Percentiles rank a stretch among this genome's conserved stretches.
Conservation (phyloP, 805 yeast species). For the Candida ponderosae region DNA sequence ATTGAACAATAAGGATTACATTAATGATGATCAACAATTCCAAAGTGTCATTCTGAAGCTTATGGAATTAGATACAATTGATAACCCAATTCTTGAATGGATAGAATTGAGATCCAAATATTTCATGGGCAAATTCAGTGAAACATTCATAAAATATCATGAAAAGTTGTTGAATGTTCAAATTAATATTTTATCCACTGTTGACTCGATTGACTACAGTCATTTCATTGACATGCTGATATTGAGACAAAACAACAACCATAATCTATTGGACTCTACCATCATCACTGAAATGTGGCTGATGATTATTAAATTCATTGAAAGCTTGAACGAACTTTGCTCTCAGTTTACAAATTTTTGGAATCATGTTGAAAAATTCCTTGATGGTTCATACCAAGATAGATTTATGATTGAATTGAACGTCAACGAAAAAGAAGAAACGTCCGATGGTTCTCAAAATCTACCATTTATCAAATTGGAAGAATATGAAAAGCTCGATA, state of each 20-base stretch:
- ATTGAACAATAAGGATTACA: conserved; percentile 20
- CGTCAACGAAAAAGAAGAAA: conserved; percentile 23
- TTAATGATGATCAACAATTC: conserved; percentile 22
- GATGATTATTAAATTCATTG: conserved; percentile 32
- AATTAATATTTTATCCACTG: conserved; percentile 30
- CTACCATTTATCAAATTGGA: conserved; percentile 32
- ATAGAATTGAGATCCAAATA: conserved; percentile 39
- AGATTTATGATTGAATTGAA: conserved; percentile 31
- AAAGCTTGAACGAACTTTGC: conserved; percentile 30
- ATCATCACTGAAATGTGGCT: conserved; percentile 55
- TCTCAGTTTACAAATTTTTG: conserved; percentile 42
- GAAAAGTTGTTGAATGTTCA: conserved; percentile 32
- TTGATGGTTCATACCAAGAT: conserved; percentile 38
- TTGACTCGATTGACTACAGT: conserved; percentile 25
- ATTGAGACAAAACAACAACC: conserved; percentile 4
- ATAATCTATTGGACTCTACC: conserved; percentile 40
- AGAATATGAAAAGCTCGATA: conserved; percentile 31
- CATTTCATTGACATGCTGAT: conserved; percentile 15
- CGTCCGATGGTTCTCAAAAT: conserved; percentile 23
- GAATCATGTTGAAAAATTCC: conserved; percentile 45
- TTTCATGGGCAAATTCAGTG: conserved; percentile 30
- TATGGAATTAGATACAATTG: conserved; percentile 53
- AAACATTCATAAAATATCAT: conserved; percentile 33
- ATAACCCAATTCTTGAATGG: conserved; percentile 62
- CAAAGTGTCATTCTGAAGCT: conserved; percentile 42